Base-by-base conservation (phyloP, 169 alveolate species). In the Cryptosporidium sp. region DNA sequence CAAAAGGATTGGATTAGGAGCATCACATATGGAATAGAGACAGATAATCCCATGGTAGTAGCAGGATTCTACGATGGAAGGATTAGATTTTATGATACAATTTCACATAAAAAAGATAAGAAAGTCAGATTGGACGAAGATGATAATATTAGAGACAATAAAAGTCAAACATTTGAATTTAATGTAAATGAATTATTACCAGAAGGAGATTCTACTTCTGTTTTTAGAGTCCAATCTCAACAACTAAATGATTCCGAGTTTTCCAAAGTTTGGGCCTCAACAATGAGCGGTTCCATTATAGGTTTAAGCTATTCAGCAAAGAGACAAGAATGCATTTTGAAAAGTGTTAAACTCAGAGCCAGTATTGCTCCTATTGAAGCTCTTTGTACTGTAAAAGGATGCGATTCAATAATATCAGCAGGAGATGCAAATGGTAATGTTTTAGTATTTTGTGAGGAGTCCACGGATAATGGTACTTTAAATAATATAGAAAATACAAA, bases 211-310 rank as follows among this genome's bases (percentile, higher is more conserved):
- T 35, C 62, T 61, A 80, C 89, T 18, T n/a, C 80, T 21, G 26
- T 80, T 26, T 33, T 80, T n/a, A 44, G 39, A 23, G 75, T 80
- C 56, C 65, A 60, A 16, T 37, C 89, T 16, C 75, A 80, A 45
- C 89, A 60, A 51, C 70, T 65, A 31, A 62, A 80, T 39, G 89
- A 80, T 44, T 80, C 89, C 0, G 75, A 61, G 18, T 80, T 39
- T 51, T 80, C 89, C 48, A 80, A 65, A 62, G 80, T 80, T 26
- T 80, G 89, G 89, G 73, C 65, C 37, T 80, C 89, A 21, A 80
- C 89, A 21, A 80, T 80, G 80, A 44, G 60, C 44, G 89, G 89
- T 16, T 60, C 61, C 16, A 80, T 80, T 21, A 18, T 67, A 37
- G 80, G 80, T 26, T 31, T 80, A 31, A 29, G 62, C 52, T 80